These are phyloP conservation scores for Teratosphaeria zuluensis DNA, from an alignment of 2,329 filamentous ascomycete genomes.

Conservation along the genomic window DNA sequence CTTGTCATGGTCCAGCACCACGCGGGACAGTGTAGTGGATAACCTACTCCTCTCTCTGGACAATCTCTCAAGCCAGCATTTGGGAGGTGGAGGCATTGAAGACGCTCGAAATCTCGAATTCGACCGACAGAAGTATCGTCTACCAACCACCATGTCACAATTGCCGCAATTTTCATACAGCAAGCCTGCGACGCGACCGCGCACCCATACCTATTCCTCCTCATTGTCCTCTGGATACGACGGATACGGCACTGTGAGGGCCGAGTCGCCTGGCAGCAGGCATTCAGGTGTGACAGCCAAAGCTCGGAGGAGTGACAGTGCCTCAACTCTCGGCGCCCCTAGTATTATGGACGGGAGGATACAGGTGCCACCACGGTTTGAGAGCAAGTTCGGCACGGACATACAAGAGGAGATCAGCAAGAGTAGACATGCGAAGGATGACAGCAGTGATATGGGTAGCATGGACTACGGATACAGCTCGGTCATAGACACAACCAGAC, in stretches of 20 bases:
- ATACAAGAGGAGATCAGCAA: background rate
- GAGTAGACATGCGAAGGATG: constrained; percentile 6
- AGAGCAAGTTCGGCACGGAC: background rate
- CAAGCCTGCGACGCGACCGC: constrained; percentile 32
- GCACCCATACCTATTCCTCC: constrained; percentile 51
- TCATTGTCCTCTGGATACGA: constrained; percentile 51
- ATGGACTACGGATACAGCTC: constrained; percentile 38
- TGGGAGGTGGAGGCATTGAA: constrained; percentile 8
- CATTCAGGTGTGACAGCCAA: constrained; percentile 11
- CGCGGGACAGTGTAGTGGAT: constrained; percentile 83
- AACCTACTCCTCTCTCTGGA: constrained; percentile 94
- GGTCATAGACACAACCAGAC: constrained; percentile 48
- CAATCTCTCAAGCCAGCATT: constrained; percentile 39
- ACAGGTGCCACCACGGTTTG: constrained; percentile 7
- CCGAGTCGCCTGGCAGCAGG: constrained; percentile 21
- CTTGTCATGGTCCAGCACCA: constrained; percentile 68
- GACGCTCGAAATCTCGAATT: constrained; percentile 24
- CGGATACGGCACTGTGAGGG: constrained; percentile 19
- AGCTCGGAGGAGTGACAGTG: constrained; percentile 69
- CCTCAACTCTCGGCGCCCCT: constrained; percentile 50
- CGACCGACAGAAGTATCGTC: constrained; percentile 24
- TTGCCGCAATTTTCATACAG: constrained; percentile 13
- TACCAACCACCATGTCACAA: constrained; percentile 5
- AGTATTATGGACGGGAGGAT: constrained; percentile 8
- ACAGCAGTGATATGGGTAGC: constrained; percentile 10